These are phyloP conservation scores for Nothomitra cinnamomea DNA, from an alignment of 2,329 filamentous ascomycete genomes.

Conservation along the genomic window DNA sequence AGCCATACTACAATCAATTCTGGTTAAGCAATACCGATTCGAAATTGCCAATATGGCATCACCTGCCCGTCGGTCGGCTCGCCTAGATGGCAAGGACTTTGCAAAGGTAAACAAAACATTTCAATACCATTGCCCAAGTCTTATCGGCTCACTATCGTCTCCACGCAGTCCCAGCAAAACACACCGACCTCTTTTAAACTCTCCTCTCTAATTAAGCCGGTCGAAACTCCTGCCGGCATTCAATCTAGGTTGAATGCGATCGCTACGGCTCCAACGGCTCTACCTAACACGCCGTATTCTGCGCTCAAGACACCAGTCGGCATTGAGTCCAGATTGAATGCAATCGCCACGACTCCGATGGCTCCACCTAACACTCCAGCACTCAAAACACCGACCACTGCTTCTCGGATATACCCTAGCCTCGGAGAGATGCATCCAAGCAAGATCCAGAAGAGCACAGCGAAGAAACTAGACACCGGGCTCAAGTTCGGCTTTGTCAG, in stretches of 20 bases:
- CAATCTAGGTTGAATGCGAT: conserved; percentile 16
- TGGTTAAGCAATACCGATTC: neutral
- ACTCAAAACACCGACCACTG: conserved; percentile 43
- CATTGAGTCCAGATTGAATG: conserved; percentile 14
- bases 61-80: conserved; percentile 12
- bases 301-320: conserved; percentile 24
- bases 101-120: conserved; percentile 5
- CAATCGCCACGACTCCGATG: conserved; percentile 17
- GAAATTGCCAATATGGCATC: conserved; percentile 9
- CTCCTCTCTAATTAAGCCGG: conserved; percentile 28
- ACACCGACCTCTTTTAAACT: conserved; percentile 20
- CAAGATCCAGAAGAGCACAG: conserved; percentile 57
- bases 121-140: conserved; percentile 1
- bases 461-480: conserved; percentile 61
- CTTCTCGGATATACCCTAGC: conserved; percentile 50
- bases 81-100: conserved; percentile 7
- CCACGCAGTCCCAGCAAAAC: conserved; percentile 6
- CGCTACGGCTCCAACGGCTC: conserved; percentile 15
- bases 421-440: conserved; percentile 83
- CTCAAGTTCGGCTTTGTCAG: conserved; percentile 61
- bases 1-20: neutral
- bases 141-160: conserved; percentile 10
- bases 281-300: conserved; percentile 7
- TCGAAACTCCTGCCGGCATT: conserved; percentile 23
- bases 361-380: conserved; percentile 6